These are phyloP conservation scores for Eucalyptus camaldulensis DNA, from an alignment of 345 rosid species.

Conservation along the genomic window DNA sequence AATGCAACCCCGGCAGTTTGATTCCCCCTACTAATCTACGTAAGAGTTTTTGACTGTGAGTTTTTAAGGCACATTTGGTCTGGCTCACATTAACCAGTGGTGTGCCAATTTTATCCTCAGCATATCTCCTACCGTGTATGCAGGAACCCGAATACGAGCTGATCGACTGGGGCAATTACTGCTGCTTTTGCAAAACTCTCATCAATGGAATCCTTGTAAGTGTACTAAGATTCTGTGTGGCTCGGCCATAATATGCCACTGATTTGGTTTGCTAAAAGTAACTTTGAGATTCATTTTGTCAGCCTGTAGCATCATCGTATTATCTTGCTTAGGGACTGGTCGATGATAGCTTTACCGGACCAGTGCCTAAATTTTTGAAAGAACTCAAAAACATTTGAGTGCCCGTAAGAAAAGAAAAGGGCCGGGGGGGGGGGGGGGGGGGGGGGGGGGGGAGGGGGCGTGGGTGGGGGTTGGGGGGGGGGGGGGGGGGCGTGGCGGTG, in stretches of 20 bases:
- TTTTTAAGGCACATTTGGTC: background rate
- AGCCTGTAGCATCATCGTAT: background rate
- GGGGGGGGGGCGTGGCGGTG: too few relatives aligned
- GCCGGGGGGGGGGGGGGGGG: too few relatives aligned
- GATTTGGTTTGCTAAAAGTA: background rate
- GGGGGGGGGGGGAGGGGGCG: too few relatives aligned
- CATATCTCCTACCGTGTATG: background rate
- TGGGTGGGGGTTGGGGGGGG: too few relatives aligned
- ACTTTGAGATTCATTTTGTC: background rate
- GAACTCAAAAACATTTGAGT: background rate
- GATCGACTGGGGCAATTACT: conserved; percentile 23
- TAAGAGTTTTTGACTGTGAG: conserved; percentile 8
- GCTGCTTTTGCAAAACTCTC: conserved; percentile 17
- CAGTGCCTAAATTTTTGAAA: conserved; percentile 10
- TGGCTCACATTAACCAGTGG: background rate
- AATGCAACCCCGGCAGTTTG: background rate
- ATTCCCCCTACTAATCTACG: background rate
- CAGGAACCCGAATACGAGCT: conserved; percentile 21
- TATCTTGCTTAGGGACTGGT: conserved; percentile 23
- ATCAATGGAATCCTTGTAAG: conserved; percentile 31
- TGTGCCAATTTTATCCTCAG: background rate
- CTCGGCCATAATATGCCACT: background rate
- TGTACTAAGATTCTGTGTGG: background rate
- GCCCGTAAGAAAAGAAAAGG: background rate
- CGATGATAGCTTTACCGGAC: conserved; percentile 30